These are phyloP conservation scores for Yarrowia bubula DNA, from an alignment of 805 yeast species.

Conservation along the genomic window DNA sequence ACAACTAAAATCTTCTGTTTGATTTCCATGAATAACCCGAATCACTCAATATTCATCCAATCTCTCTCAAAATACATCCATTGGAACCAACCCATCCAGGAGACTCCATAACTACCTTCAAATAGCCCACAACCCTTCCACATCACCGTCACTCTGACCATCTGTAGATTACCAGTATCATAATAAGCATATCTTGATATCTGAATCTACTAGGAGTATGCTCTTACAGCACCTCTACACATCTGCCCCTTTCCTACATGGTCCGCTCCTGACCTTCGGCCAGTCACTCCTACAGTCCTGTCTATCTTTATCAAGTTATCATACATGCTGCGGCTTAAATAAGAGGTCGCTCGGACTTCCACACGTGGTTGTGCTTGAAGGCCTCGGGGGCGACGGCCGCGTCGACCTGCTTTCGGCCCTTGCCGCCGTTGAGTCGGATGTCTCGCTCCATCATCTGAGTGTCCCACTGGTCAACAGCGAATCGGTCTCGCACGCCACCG, in stretches of 20 bases:
- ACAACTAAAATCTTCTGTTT: no score
- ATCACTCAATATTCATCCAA: no score
- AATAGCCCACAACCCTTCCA: not conserved
- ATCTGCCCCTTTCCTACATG: no score
- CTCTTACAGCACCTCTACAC: no score
- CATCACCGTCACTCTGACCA: not conserved
- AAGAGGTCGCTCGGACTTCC: constrained; percentile 37
- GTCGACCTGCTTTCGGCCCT: constrained; percentile 63
- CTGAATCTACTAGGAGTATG: no score
- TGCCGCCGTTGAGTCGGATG: constrained; percentile 65
- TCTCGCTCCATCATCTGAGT: constrained; percentile 65
- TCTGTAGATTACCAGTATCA: no score
- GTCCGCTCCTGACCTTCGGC: no score
- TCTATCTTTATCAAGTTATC: constrained; percentile 1
- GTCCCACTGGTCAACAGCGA: constrained; percentile 55
- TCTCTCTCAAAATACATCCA: no score
- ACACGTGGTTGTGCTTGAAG: constrained; percentile 67
- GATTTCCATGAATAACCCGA: no score
- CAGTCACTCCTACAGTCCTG: not conserved
- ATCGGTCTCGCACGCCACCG: constrained; percentile 54
- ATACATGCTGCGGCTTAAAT: constrained; percentile 23
- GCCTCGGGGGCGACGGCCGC: constrained; percentile 70
- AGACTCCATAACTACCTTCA: no score
- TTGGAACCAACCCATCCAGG: no score
- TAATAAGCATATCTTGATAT: no score